Conservation (phyloP, 2,329 filamentous ascomycete genomes). For the Didymella sp. region DNA sequence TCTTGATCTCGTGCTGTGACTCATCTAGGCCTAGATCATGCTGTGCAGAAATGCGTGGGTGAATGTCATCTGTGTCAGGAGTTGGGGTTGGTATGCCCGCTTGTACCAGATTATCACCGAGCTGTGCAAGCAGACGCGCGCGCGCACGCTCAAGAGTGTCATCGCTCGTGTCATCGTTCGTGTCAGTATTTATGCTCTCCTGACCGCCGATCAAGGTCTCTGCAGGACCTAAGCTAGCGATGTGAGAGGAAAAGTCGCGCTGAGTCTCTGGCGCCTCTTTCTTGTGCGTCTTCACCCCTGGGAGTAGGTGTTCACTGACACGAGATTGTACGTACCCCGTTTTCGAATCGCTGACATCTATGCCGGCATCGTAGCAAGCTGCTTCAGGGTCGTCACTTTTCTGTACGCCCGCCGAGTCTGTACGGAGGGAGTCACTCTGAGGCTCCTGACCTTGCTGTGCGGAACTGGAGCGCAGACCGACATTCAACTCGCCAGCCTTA, state of each 20-base stretch:
- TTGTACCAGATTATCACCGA: conserved; percentile 45
- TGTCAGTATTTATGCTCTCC: conserved; percentile 5
- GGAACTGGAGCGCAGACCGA: conserved; percentile 31
- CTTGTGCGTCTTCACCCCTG: too few relatives aligned
- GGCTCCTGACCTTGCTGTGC: conserved; percentile 4
- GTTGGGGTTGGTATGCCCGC: conserved; percentile 19
- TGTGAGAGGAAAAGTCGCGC: not conserved
- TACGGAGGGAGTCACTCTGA: not conserved
- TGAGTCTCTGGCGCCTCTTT: conserved; percentile 12
- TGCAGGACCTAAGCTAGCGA: not conserved
- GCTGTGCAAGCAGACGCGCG: conserved; percentile 54
- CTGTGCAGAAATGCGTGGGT: not conserved
- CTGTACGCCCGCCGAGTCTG: not conserved
- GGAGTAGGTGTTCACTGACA: not conserved
- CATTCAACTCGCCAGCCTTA: conserved; percentile 69
- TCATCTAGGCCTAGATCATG: not conserved
- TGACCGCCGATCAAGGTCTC: not conserved
- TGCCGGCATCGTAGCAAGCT: not conserved
- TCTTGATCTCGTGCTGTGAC: not conserved
- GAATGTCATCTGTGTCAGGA: not conserved
- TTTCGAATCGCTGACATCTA: not conserved
- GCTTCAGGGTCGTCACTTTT: not conserved
- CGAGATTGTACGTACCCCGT: conserved; percentile 3
- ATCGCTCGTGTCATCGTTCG: conserved; percentile 2
- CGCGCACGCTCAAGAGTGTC: conserved; percentile 58